phyloP scores from a whole-genome alignment of 2,329 filamentous ascomycete genomes.

The Trichoderma brevicompactum region DNA sequence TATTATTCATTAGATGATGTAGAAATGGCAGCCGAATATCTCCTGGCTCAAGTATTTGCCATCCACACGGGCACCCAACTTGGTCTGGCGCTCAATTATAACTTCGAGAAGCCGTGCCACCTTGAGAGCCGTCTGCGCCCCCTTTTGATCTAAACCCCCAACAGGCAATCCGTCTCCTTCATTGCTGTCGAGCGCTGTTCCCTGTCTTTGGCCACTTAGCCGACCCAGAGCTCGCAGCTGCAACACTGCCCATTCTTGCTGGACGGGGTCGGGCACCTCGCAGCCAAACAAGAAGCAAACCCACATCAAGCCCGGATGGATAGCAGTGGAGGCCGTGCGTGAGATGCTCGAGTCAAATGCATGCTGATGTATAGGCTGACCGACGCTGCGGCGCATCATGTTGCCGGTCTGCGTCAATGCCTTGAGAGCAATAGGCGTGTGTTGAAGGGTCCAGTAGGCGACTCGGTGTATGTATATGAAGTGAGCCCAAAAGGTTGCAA shows the following conservation, averaged over 20 bases:
- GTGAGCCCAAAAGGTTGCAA: neutral
- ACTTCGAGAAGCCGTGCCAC: constrained; percentile 20
- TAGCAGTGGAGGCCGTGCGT: neutral
- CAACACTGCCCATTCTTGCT: constrained; percentile 14
- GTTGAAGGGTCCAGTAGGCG: constrained; percentile 7
- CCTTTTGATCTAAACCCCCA: constrained; percentile 9
- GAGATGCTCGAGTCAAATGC: constrained; percentile 4
- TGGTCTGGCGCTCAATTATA: constrained; percentile 15
- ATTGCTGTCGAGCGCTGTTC: neutral
- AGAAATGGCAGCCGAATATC: constrained; percentile 17
- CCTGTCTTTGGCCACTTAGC: constrained; percentile 4
- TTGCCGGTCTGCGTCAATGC: constrained; percentile 5
- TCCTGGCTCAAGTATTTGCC: constrained; percentile 21
- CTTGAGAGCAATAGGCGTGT: neutral
- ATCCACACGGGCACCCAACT: constrained; percentile 12
- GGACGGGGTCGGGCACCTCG: neutral
- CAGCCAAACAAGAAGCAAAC: constrained; percentile 14
- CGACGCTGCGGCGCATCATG: constrained; percentile 13
- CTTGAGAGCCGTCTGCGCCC: constrained; percentile 21
- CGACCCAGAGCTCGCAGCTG: constrained; percentile 9
- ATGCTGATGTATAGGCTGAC: constrained; percentile 10
- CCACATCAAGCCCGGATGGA: constrained; percentile 19
- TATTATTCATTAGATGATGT: constrained; percentile 3
- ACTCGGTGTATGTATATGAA: constrained; percentile 16
- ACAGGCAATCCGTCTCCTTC: constrained; percentile 8